Evolutionary conservation across 139 green algal genomes (phyloP).

Genomic region (Chlamydomonas sp.): DNA sequence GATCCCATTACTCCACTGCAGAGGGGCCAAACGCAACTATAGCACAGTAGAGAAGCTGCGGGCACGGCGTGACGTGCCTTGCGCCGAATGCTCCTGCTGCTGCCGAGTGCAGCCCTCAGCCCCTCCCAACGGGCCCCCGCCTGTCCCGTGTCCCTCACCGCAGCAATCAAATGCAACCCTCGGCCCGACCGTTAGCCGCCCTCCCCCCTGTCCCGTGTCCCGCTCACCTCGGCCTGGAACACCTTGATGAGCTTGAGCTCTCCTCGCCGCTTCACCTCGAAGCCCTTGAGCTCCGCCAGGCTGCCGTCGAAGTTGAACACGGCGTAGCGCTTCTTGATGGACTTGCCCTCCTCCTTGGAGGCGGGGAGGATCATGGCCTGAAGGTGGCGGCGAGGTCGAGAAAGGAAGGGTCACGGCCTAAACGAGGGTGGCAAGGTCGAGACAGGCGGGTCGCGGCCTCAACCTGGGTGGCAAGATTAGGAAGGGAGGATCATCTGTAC

Average conservation of each 20-base stretch:
- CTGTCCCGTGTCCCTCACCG: no score
- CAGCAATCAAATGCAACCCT: no score
- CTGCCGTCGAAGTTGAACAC: conserved; percentile 95
- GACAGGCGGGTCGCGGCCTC: not conserved
- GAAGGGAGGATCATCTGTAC: not conserved
- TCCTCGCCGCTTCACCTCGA: conserved; percentile 95
- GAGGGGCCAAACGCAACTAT: no score
- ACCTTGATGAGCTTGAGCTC: conserved; percentile 99
- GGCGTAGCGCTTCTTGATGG: conserved; percentile 99
- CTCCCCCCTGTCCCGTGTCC: not conserved
- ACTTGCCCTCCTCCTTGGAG: conserved; percentile 96
- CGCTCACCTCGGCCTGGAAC: conserved; percentile 87
- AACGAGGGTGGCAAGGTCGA: no score
- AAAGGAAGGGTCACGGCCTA: not conserved
- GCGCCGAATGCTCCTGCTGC: no score
- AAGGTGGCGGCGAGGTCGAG: not conserved
- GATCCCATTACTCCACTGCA: not conserved
- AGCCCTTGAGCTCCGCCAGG: conserved; percentile 97
- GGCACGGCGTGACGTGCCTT: no score
- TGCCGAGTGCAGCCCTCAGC: no score
- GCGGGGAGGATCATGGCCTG: conserved; percentile 95
- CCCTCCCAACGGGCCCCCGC: no score
- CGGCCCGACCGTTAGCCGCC: not conserved
- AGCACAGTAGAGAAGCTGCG: no score
- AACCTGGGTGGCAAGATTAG: not conserved